A percentile compares a stretch with the other conserved stretches of the same genome.
These are phyloP conservation scores for Fusarium torreyae DNA, from an alignment of 2,329 filamentous ascomycete species.

Conservation along the genomic window DNA sequence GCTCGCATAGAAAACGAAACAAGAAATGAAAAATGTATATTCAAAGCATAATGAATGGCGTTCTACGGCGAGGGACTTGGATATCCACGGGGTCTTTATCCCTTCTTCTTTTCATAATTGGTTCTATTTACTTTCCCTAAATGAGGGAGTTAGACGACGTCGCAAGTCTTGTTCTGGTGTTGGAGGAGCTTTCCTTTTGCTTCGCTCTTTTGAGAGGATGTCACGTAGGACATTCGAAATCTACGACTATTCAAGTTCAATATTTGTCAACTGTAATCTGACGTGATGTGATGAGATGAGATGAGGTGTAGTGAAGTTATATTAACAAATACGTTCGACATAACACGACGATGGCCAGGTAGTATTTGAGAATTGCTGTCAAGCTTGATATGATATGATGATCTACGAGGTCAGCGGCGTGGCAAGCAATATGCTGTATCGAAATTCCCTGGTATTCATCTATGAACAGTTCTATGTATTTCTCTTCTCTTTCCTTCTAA, in stretches of 20 bases:
- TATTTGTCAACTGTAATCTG: background rate
- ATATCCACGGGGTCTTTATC: constrained; percentile 36
- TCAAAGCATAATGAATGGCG: constrained; percentile 46
- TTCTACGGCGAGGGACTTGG: constrained; percentile 27
- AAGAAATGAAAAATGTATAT: constrained; percentile 44
- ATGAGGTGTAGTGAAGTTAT: background rate
- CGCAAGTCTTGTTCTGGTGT: constrained; percentile 43
- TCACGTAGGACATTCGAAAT: constrained; percentile 1
- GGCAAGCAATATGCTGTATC: background rate
- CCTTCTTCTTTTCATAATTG: constrained; percentile 26
- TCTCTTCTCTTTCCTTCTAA: background rate
- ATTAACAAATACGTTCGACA: background rate
- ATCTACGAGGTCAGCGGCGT: constrained; percentile 1
- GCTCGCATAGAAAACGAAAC: constrained; percentile 41
- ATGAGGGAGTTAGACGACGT: constrained; percentile 24
- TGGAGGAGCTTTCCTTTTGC: constrained; percentile 38
- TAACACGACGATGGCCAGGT: background rate
- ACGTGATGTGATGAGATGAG: background rate
- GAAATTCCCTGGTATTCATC: constrained; percentile 20
- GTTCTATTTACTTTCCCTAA: background rate
- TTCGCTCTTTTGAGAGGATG: constrained; percentile 20
- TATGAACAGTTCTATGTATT: constrained; percentile 29
- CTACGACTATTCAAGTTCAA: constrained; percentile 9
- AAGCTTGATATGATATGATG: background rate
- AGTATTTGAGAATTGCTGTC: background rate